These are phyloP conservation scores for Pyrenula aspistea DNA, from an alignment of 495 filamentous ascomycete species.

Conservation along the genomic window DNA sequence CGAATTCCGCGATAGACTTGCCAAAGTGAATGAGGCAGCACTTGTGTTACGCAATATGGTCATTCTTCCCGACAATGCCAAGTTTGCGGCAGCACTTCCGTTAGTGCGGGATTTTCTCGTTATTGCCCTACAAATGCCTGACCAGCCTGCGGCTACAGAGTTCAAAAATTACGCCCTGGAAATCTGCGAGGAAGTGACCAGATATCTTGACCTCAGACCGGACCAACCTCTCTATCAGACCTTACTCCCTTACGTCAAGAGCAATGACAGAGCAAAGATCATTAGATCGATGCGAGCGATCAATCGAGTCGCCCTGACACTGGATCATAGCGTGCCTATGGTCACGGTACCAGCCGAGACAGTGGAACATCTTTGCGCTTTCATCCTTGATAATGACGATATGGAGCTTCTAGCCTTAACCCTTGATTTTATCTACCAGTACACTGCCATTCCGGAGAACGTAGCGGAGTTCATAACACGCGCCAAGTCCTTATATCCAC, in stretches of 20 bases:
- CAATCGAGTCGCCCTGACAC: slow-evolving; percentile 74
- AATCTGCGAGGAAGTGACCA: slow-evolving; percentile 82
- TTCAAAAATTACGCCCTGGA: slow-evolving; percentile 87
- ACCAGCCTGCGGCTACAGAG: slow-evolving; percentile 63
- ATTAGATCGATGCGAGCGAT: slow-evolving; percentile 73
- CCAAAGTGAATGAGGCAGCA: slow-evolving; percentile 73
- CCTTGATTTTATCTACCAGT: slow-evolving; percentile 93
- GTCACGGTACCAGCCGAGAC: slow-evolving; percentile 52
- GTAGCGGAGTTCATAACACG: slow-evolving; percentile 50
- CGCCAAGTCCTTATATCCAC: slow-evolving; percentile 35
- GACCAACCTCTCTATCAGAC: slow-evolving; percentile 70
- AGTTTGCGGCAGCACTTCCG: slow-evolving; percentile 58
- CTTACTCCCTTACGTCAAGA: slow-evolving; percentile 55
- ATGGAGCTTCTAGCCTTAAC: slow-evolving; percentile 78
- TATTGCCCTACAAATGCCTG: slow-evolving; percentile 67
- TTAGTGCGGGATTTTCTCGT: slow-evolving; percentile 66
- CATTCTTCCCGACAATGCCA: slow-evolving; percentile 77
- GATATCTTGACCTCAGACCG: slow-evolving; percentile 57
- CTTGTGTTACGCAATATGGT: slow-evolving; percentile 90
- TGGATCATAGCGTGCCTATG: slow-evolving; percentile 54
- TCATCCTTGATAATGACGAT: slow-evolving; percentile 71
- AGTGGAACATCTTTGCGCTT: slow-evolving; percentile 61
- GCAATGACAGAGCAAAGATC: slow-evolving; percentile 74
- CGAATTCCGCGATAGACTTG: slow-evolving; percentile 57
- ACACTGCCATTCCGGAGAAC: slow-evolving; percentile 76